phyloP scores from a whole-genome alignment of 257 asterid species.

The Solanum rostratum region DNA sequence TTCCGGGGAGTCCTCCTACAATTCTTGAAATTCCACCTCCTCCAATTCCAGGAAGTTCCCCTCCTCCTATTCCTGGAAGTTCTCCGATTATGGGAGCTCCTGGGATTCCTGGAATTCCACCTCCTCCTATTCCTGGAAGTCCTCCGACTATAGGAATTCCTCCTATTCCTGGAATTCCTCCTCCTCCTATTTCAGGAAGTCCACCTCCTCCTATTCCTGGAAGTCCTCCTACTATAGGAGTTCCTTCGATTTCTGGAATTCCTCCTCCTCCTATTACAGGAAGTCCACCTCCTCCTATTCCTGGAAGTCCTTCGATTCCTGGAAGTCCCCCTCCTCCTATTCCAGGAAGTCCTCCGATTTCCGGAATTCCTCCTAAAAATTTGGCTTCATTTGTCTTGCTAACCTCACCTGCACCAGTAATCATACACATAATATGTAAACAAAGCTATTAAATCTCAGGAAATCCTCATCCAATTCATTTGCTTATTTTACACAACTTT shows the following conservation, averaged over 20 bases:
- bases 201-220: neutral
- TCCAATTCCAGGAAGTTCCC: neutral
- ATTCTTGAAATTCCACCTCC: neutral
- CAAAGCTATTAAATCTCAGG: neutral
- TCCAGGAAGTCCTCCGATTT: rapidly evolving
- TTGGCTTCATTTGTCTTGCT: neutral
- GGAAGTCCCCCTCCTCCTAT: neutral
- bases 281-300: neutral
- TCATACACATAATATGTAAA: neutral
- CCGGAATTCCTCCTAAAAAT: neutral
- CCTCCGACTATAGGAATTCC: rapidly evolving
- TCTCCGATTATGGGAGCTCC: neutral
- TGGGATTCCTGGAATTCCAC: rapidly evolving
- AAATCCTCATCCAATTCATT: too few species aligned
- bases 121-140: neutral
- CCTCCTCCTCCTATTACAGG: neutral
- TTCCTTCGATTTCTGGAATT: neutral
- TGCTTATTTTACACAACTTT: neutral
- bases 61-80: neutral
- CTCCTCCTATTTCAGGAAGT: rapidly evolving
- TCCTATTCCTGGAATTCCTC: neutral
- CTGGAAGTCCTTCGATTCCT: neutral
- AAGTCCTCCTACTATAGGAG: neutral
- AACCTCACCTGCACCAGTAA: neutral
- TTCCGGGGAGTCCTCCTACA: neutral